Evolutionary conservation across 1,284 basidiomycete genomes (phyloP).

Genomic region (Ustilago tritici): DNA sequence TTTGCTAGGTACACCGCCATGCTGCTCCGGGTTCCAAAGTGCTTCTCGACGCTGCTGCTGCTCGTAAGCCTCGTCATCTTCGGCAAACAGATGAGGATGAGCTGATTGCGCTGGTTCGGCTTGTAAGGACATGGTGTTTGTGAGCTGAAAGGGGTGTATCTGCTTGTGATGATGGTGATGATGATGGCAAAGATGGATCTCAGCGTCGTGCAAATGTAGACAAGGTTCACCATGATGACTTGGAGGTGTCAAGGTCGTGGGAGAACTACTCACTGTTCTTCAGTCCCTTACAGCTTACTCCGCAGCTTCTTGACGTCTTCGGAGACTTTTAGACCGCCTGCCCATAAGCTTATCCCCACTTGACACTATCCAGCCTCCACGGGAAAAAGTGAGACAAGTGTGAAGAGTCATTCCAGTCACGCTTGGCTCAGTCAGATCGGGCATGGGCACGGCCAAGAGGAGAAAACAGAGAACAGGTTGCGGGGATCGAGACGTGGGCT

Average conservation of each 20-base stretch:
- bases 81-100: not conserved
- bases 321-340: not conserved
- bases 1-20: not conserved
- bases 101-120: not conserved
- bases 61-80: constrained; percentile 24
- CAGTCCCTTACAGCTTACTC: not conserved
- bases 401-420: no score
- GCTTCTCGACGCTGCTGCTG: constrained; percentile 27
- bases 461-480: no score
- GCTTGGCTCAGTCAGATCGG: no score
- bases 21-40: constrained; percentile 25
- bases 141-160: not conserved
- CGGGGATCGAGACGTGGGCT: no score
- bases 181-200: not conserved
- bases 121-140: constrained; percentile 9
- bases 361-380: not conserved
- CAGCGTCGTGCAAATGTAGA: not conserved
- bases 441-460: no score
- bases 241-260: not conserved
- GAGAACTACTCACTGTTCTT: not conserved
- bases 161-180: not conserved
- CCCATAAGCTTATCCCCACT: constrained; percentile 11
- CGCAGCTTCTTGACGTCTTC: not conserved
- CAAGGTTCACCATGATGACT: not conserved
- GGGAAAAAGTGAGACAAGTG: not conserved